Base-by-base conservation (phyloP, 208 protist genomes). In the Wallacemonas sp. region DNA sequence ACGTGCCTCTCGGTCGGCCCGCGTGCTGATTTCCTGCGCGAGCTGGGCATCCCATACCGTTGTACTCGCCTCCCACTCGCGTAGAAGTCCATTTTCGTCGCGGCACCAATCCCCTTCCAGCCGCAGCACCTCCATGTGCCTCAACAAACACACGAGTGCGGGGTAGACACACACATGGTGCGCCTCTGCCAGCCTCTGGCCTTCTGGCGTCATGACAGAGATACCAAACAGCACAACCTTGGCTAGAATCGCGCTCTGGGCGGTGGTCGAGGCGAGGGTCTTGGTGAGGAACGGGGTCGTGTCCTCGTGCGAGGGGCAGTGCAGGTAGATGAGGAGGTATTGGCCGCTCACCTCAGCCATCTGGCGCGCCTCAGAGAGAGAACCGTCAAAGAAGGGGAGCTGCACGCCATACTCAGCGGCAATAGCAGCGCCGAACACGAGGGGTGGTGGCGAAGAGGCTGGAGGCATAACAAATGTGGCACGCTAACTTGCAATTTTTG, bases 321-420 rank as follows among this genome's bases (percentile, higher is more conserved):
- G 90, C 5, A 96, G 67, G 59, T 93, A 96, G 3, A 96, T 45
- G 15, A 96, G 58, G 15, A 93, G 65, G 64, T 90, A 93, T 45
- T 75, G 36, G 5, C 61, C 74, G 14, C 65, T 60, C 11, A 70
- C 46, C 56, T 86, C 65, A 12, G 87, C 84, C 28, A 72, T 42
- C n/a, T 71, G 69, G 55, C 66, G 54, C 8, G 86, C 87, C 53
- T 90, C 82, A 28, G 83, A 77, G 28, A 94, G 60, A 15, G 75
- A 79, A 31, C 86, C 86, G 21, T 64, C n/a, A 39, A 84, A 81
- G 21, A 88, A 81, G 1, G 82, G 80, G 5, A 91, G 65, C 22
- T 59, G 53, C 27, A 90, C 77, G 27, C 74, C 69, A 51, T 84
- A 90, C 31, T 66, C n/a, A 15, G 27, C 24, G 36, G 72, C 39